phyloP scores from a whole-genome alignment of 2,329 filamentous ascomycete genomes.

The Microdochium nivale region DNA sequence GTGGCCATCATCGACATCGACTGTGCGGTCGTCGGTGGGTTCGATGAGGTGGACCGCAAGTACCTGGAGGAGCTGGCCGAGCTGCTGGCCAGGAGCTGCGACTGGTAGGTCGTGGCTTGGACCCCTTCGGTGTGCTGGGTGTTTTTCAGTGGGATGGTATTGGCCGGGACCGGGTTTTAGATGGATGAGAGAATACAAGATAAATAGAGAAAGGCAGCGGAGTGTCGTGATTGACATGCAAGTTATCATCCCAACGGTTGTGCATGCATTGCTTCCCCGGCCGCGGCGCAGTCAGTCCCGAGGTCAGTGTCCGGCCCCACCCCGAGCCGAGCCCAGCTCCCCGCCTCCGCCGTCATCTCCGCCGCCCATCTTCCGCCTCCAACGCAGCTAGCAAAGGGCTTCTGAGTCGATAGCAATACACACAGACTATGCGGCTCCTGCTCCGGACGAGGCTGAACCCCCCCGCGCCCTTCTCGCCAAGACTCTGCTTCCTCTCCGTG shows the following conservation, averaged over 20 bases:
- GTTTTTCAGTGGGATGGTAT: neutral
- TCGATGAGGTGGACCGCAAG: conserved; percentile 57
- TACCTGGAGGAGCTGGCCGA: conserved; percentile 59
- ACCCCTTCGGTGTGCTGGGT: neutral
- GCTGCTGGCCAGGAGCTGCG: conserved; percentile 51
- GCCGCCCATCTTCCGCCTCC: no score
- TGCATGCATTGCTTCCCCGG: no score
- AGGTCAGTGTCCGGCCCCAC: no score
- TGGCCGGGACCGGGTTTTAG: neutral
- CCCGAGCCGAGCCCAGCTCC: no score
- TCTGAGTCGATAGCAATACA: no score
- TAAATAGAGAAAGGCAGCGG: neutral
- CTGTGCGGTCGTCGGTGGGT: conserved; percentile 58
- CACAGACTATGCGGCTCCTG: neutral
- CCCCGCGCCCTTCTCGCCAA: conserved; percentile 5
- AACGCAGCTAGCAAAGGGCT: no score
- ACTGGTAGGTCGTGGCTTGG: conserved; percentile 42
- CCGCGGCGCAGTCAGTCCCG: no score
- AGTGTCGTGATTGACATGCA: neutral
- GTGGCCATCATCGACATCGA: conserved; percentile 76
- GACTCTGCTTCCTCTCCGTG: neutral
- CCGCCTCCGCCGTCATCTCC: no score
- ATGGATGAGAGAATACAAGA: neutral
- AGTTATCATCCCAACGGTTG: neutral
- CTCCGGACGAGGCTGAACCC: neutral